Evolutionary conservation across 441 rosid genomes (phyloP), one percentile per base, ranked within the genome.

Genomic region (Gossypium lobatum): DNA sequence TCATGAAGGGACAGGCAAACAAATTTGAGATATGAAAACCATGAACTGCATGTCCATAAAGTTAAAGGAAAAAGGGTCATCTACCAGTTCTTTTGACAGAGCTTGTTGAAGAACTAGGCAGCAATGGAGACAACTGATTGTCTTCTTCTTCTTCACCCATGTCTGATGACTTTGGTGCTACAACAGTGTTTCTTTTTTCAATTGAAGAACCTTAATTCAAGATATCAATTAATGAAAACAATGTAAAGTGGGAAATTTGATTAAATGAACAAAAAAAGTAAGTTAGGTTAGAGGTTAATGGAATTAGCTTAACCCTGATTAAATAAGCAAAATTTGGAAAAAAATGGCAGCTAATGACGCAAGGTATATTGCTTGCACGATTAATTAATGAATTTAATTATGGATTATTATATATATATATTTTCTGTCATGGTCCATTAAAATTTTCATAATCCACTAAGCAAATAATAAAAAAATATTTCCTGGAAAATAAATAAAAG

Each of bases 111-210:
- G 17, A n/a, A 63, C 55, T 53, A 46, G 58, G 68, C 1, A 84
- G 66, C 10, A 84, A 61, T 13, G 79, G 76, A 2, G 77, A 73
- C 34, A n/a, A 17, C 9, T 60, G 76, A 2, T 60, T 73, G 45
- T 39, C 50, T 3, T 81, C 83, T 21, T 59, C 80, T 77, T 4
- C 80, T 31, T 45, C 70, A 34, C 75, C 77, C 79, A 65, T 65
- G 34, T 21, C 53, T 21, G 70, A 71, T 64, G 8, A 28, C 46
- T 59, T 25, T 72, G 45, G 9, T 68, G 16, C 17, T 4, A 6
- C 23, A 50, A 50, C 1, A 3, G 26, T 50, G n/a, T 8, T 11
- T 50, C 23, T 17, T 20, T 42, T 45, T 42, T 11, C 7, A 25
- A 18, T 3, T 20, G 26, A 57, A 2, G 26, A 57, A 57, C 28